Evolutionary conservation across 2,329 filamentous ascomycete species (phyloP), one percentile per base, ranked within the genome.

Genomic region (Nothomitra cinnamomea): DNA sequence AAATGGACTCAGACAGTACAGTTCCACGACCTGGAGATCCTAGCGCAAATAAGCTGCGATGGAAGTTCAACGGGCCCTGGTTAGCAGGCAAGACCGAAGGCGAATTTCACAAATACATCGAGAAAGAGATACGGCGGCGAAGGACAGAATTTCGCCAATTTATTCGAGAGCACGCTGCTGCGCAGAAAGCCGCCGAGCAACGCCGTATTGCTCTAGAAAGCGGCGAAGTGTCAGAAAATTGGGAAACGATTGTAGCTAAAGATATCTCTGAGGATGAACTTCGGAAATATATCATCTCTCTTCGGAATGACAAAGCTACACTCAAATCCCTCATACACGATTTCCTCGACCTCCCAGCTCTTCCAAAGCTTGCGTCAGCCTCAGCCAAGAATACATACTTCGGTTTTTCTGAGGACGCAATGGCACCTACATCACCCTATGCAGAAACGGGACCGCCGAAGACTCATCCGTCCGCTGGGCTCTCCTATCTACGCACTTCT

Each of bases 21-120:
- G 17, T 41, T 15, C 15, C 25, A 22, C 25, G 43, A 8, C 38
- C 22, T 3, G 19, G 38, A 24, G 21, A 42, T n/a, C 52, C 52
- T n/a, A 22, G 28, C 5, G 19, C 15, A 25, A 35, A 24, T 32
- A 40, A 19, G 57, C 70, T 70, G 59, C 72, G 80, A 57, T 85
- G 81, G 81, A 83, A 79, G 62, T 84, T 82, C 58, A 67, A 68
- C 24, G 81, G 81, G 0, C 81, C 81, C 2, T 84, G 79, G 79
- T 69, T 84, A 35, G 79, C 78, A 35, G 76, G 76, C 43, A 73
- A 82, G 69, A 74, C 71, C 3, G 72, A 80, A 56, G 79, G 79
- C 17, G 71, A 78, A 13, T 83, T 85, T 61, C 66, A 73, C 24
- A 62, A 64, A 25, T 84, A 78, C 60, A 55, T 84, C 12, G 63